A percentile compares a stretch with the other conserved stretches of the same genome.
phyloP scores from a whole-genome alignment of 768 basidiomycete species.

The Rubroboletus satanas region DNA sequence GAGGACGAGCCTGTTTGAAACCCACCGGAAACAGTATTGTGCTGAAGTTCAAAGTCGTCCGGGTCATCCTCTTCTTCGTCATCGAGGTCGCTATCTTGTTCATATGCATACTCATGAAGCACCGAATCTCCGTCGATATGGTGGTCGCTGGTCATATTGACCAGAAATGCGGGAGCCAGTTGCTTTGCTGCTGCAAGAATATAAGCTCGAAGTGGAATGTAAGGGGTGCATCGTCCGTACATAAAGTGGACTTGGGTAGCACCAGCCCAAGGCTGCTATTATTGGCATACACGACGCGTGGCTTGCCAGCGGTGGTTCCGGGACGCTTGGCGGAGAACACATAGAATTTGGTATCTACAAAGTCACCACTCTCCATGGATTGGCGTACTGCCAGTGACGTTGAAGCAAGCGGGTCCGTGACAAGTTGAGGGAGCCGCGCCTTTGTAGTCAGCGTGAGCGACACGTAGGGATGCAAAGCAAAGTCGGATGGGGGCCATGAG shows the following conservation, averaged over 20 bases:
- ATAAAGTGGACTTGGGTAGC: slow-evolving; percentile 13
- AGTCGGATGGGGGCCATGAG: slow-evolving; percentile 14
- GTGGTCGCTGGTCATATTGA: slow-evolving; percentile 21
- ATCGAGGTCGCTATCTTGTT: slow-evolving; percentile 30
- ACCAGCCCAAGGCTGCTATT: slow-evolving; percentile 12
- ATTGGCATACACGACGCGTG: slow-evolving; percentile 26
- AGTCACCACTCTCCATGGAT: slow-evolving; percentile 26
- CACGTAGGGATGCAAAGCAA: slow-evolving; percentile 19
- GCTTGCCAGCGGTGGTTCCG: slow-evolving; percentile 13
- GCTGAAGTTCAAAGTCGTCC: background rate
- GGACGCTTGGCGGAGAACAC: slow-evolving; percentile 21
- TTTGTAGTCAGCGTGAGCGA: slow-evolving; percentile 20
- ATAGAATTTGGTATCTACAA: slow-evolving; percentile 29
- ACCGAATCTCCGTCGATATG: slow-evolving; percentile 19
- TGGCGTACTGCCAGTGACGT: slow-evolving; percentile 17
- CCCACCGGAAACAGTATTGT: background rate
- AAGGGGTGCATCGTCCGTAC: background rate
- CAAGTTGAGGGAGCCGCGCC: slow-evolving; percentile 4
- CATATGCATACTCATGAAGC: slow-evolving; percentile 27
- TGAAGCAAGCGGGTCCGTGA: slow-evolving; percentile 14
- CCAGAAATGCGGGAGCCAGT: slow-evolving; percentile 13
- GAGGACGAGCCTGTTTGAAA: slow-evolving; percentile 2
- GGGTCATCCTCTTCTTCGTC: slow-evolving; percentile 13
- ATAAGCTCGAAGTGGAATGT: background rate
- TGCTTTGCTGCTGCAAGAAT: slow-evolving; percentile 5